Evolutionary conservation across 179 eudicot genomes (phyloP).

Genomic region (Pouteria campechiana): DNA sequence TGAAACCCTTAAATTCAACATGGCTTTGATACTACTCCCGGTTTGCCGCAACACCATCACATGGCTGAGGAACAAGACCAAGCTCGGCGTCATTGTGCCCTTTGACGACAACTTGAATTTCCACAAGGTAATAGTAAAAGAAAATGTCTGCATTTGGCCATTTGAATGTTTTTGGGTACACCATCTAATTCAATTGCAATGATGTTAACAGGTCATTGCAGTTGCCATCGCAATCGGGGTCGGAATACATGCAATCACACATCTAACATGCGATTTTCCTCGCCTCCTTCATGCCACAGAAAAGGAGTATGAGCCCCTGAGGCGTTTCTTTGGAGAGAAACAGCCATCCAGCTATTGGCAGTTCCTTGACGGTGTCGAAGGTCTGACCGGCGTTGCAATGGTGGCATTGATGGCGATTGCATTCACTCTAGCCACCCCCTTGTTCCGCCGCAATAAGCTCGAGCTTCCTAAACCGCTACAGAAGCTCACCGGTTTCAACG

Average conservation of each 20-base stretch:
- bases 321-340: slow-evolving; percentile 15
- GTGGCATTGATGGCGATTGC: slow-evolving; percentile 42
- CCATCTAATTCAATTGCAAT: no score
- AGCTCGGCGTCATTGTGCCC: slow-evolving; percentile 42
- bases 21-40: slow-evolving; percentile 52
- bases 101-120: slow-evolving; percentile 60
- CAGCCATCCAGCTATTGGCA: slow-evolving; percentile 30
- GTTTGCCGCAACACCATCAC: slow-evolving; percentile 55
- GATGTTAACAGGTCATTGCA: slow-evolving; percentile 27
- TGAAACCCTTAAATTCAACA: slow-evolving; percentile 50
- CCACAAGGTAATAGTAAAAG: slow-evolving; percentile 35
- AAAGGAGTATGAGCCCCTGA: slow-evolving; percentile 24
- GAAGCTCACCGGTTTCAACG: slow-evolving; percentile 45
- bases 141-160: neutral
- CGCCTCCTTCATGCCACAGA: slow-evolving; percentile 37
- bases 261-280: slow-evolving; percentile 45
- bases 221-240: slow-evolving; percentile 37
- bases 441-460: slow-evolving; percentile 28
- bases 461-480: slow-evolving; percentile 28
- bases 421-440: slow-evolving; percentile 35
- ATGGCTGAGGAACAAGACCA: slow-evolving; percentile 35
- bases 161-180: neutral
- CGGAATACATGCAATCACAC: slow-evolving; percentile 27
- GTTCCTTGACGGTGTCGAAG: slow-evolving; percentile 33
- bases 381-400: slow-evolving; percentile 44